Evolutionary conservation across 225 moss, liverwort and hornwort species (phyloP), one percentile per base, ranked within the genome.

Genomic region (Polytrichum formosum): DNA sequence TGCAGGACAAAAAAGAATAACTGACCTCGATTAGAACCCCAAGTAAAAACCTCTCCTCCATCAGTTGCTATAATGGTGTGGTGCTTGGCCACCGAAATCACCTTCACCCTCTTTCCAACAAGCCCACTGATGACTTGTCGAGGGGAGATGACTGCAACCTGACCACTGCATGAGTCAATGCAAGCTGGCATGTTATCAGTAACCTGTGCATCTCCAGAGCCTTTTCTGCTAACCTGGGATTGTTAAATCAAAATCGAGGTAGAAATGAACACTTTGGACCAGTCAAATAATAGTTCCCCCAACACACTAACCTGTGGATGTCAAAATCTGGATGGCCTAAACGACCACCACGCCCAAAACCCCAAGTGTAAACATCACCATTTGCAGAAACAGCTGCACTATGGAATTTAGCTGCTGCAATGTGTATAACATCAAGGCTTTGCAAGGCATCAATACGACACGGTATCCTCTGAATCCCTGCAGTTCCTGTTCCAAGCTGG

Each of bases 311-410:
- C 95, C 95, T 96, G 72, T 98, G 97, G 74, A 98, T 91, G 81
- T 98, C 92, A 82, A 98, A 98, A 79, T 98, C 94, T 56, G 94
- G 94, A 82, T 98, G 97, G 29, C 97, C 97, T 79, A 98, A 80
- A 46, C 97, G 92, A 84, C 97, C 97, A 63, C 97, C 97, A 59
- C 97, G 86, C 79, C 97, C 97, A 79, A 98, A 98, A 69, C 97
- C 97, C 97, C 97, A 98, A 2, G 97, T 94, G 73, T 91, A 94
- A 58, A 94, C 78, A 73, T 88, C 88, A 69, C 97, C 94, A 72
- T 70, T 88, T 33, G 90, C 89, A 74, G 92, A 92, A 56, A 98
- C 78, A 74, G 97, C 92, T 76, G 94, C 94, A 80, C 86, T 92
- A 70, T 98, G 97, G 73, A 94, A 98, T 70, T 98, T 98, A 46